Conservation (phyloP, 2,329 filamentous ascomycete genomes). For the Paramyrothecium roridum region DNA sequence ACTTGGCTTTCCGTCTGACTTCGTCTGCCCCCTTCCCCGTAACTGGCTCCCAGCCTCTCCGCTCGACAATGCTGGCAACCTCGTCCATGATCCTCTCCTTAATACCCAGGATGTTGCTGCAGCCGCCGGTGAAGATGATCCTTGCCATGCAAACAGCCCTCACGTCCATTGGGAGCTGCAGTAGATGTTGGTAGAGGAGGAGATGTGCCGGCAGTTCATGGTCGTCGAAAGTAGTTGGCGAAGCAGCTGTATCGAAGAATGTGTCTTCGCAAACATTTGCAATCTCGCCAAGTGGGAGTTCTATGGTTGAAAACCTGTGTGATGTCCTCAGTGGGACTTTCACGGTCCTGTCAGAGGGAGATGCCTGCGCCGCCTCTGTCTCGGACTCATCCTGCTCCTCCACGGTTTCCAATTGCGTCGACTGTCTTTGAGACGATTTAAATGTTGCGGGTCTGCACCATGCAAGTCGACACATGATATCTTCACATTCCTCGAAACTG, state of each 20-base stretch:
- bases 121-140: constrained; percentile 81
- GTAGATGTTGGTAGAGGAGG: constrained; percentile 72
- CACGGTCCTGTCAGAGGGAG: constrained; percentile 22
- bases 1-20: constrained; percentile 41
- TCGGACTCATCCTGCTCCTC: constrained; percentile 56
- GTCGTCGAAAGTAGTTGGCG: constrained; percentile 68
- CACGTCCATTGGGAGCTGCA: constrained; percentile 76
- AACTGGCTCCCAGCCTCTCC: constrained; percentile 75
- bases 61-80: constrained; percentile 61
- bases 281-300: constrained; percentile 67
- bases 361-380: constrained; percentile 19
- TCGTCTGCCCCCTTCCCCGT: constrained; percentile 65
- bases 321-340: constrained; percentile 45
- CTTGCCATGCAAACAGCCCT: constrained; percentile 84
- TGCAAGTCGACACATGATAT: constrained; percentile 68
- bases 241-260: constrained; percentile 61
- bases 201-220: constrained; percentile 77
- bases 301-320: constrained; percentile 49
- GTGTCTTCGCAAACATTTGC: constrained; percentile 72
- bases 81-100: constrained; percentile 76
- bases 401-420: constrained; percentile 42
- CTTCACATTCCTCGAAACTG: constrained; percentile 78
- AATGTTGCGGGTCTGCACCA: constrained; percentile 61
- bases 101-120: constrained; percentile 74
- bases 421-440: constrained; percentile 31